Percentiles rank a stretch among this genome's conserved stretches.
phyloP scores from a whole-genome alignment of 2,329 filamentous ascomycete species.

The Calonectria hongkongensis region DNA sequence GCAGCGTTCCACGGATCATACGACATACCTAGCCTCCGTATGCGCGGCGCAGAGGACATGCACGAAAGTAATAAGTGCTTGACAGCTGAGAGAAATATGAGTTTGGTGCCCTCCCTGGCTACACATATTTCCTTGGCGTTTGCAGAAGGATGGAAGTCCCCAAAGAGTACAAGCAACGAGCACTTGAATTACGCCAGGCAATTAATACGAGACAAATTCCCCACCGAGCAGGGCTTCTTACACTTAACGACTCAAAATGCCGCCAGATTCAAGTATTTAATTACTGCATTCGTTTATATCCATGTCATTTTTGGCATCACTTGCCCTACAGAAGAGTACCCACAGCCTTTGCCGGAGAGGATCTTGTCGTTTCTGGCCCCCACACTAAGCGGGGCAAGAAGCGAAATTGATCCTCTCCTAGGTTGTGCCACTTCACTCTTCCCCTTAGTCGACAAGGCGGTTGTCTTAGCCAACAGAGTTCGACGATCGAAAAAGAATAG shows the following conservation, averaged over 20 bases:
- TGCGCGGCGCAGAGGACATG: background rate
- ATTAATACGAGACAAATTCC: background rate
- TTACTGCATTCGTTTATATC: background rate
- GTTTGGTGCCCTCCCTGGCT: background rate
- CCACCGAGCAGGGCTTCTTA: background rate
- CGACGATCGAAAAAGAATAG: background rate
- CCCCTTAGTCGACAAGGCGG: background rate
- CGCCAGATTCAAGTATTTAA: conserved; percentile 6
- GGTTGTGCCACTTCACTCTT: background rate
- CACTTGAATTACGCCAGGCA: background rate
- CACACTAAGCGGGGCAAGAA: background rate
- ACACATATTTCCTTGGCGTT: background rate
- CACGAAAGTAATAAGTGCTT: background rate
- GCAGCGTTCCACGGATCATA: background rate
- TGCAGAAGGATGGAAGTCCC: conserved; percentile 3
- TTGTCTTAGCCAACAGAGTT: background rate
- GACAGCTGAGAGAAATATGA: background rate
- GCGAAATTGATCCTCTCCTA: conserved; percentile 6
- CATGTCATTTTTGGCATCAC: background rate
- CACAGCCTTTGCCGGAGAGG: background rate
- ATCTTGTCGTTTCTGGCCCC: background rate
- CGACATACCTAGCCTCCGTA: background rate
- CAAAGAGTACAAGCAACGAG: background rate
- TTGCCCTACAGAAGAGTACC: background rate
- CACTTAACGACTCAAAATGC: background rate